Evolutionary conservation across 169 alveolate species (phyloP), one percentile per base, ranked within the genome.

Genomic region (Plasmodium gonderi): DNA sequence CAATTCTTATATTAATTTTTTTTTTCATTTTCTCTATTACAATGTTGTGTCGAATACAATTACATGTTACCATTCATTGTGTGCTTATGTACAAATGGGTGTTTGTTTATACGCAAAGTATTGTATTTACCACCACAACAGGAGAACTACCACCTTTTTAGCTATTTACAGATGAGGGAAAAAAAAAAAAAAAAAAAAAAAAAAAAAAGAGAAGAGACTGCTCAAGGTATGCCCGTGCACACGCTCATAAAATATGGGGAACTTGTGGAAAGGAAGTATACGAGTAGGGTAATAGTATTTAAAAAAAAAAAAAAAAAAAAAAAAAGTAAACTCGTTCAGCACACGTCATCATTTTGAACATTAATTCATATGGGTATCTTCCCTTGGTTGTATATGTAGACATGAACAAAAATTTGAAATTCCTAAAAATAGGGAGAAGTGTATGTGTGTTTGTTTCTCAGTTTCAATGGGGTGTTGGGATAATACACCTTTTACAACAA

Each of bases 401-500:
- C n/a, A 17, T 0, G 33, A 60, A 60, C n/a, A n/a, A n/a, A n/a
- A n/a, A n/a, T n/a, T n/a, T n/a, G n/a, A n/a, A n/a, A n/a, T n/a
- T n/a, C n/a, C n/a, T n/a, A n/a, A n/a, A 47, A 23, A 47, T 14
- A 26, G 11, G 11, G 17, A 45, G 26, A 77, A 20, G 47, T 77
- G 47, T 47, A 47, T 47, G 29, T 20, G 47, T 47, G 47, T 77
- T 11, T 11, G 7, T 77, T 67, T 31, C 29, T 7, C 7, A 6
- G 4, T 20, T 1, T 67, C 40, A 14, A 12, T 31, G n/a, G 1
- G 9, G n/a, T 5, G 9, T 3, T 11, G 44, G 4, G 9, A n/a
- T 7, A 6, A 0, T n/a, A 31, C 60, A 6, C 2, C 11, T 3
- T n/a, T 85, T 20, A 85, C 49, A 85, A 85, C 85, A 85, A 85